Evolutionary conservation across 2,329 filamentous ascomycete genomes (phyloP), one percentile per base, ranked within the genome.

Genomic region (Fusarium luffae): DNA sequence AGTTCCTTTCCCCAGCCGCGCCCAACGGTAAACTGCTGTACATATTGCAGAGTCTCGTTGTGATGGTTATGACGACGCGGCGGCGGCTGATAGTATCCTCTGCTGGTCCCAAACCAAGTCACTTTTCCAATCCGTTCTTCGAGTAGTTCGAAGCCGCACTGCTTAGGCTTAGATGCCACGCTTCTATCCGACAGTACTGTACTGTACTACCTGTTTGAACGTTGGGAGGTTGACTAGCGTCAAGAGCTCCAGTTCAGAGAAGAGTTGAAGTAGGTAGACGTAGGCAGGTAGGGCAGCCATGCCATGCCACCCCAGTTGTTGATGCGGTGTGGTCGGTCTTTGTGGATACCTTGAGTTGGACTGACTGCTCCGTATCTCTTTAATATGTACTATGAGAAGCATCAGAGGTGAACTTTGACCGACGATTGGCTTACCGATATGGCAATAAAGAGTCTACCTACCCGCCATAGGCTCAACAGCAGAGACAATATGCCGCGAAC

Each of bases 251-350:
- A 59, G 42, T 59, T 71, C 68, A 69, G 56, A 61, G 54, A 43
- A 65, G 55, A 69, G 49, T 46, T 47, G 46, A 56, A 68, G 59
- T 25, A 30, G 13, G 13, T 32, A 51, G 25, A 25, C 25, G 23
- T 25, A 21, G 21, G 21, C 21, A 27, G 27, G 28, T 30, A 30
- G 34, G 41, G 49, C 23, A 52, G 23, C 32, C 23, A 50, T 50
- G 34, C 34, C 32, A 34, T 34, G 18, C 11, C 54, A 66, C 62
- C 49, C 52, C 49, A 66, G 59, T 59, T 54, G 55, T 56, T 27
- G 55, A 71, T 70, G 68, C 59, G 60, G 63, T 66, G 63, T 66
- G 63, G 49, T 70, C 54, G 60, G 71, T 57, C 52, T 55, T 34
- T 69, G 64, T 54, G 68, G 68, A 52, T 68, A 70, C 68, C 52